Evolutionary conservation across 257 asterid genomes (phyloP).

Genomic region (Solanum etuberosum): DNA sequence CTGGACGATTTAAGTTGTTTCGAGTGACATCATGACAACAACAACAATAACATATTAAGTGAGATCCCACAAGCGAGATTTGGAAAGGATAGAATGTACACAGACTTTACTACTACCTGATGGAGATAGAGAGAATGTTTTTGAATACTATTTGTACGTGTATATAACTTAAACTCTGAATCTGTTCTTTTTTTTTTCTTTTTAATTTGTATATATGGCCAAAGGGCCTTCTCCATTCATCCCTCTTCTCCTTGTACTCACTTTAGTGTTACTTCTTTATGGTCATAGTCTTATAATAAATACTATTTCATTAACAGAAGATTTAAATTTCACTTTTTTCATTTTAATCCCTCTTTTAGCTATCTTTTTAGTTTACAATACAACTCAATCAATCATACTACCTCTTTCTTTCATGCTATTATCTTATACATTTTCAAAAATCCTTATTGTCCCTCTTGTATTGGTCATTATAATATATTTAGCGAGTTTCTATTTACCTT

Average conservation of each 20-base stretch:
- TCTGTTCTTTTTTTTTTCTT: not conserved
- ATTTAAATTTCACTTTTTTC: not conserved
- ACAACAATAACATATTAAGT: too few species aligned
- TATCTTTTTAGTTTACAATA: not conserved
- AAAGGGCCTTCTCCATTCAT: conserved; percentile 1
- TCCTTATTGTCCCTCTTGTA: not conserved
- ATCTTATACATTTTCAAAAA: not conserved
- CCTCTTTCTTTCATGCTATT: not conserved
- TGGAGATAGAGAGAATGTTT: not conserved
- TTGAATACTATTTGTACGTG: not conserved
- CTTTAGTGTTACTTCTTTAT: not conserved
- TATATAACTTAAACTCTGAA: not conserved
- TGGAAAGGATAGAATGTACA: too few species aligned
- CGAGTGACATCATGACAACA: not conserved
- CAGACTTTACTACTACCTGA: too few species aligned
- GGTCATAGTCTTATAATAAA: not conserved
- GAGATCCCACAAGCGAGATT: too few species aligned
- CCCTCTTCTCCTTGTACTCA: conserved; percentile 2
- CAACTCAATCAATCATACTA: not conserved
- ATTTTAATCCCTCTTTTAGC: not conserved
- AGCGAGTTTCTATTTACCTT: not conserved
- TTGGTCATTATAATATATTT: not conserved
- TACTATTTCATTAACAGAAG: not conserved
- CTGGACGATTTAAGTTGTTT: not conserved
- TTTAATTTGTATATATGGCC: not conserved